Evolutionary conservation across 202 grass and related monocot genomes (phyloP).

Genomic region (Schoenoplectus triqueter): DNA sequence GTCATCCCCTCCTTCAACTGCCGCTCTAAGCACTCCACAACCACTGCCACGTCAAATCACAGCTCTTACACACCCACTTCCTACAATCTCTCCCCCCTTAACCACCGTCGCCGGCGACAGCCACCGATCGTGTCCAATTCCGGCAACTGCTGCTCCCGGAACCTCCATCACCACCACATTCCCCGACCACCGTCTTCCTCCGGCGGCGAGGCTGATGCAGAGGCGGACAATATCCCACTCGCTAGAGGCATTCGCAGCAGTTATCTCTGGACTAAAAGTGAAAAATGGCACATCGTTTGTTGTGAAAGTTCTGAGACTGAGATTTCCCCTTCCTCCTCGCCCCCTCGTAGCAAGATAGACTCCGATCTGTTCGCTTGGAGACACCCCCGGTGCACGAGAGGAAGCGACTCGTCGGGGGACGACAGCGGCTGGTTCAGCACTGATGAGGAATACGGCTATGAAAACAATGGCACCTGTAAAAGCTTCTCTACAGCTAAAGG

Average conservation of each 20-base stretch:
- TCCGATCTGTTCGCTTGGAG: constrained; percentile 32
- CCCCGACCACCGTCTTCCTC: constrained; percentile 2
- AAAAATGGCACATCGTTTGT: constrained; percentile 77
- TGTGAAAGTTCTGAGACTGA: constrained; percentile 30
- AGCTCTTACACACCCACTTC: constrained; percentile 31
- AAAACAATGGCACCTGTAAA: constrained; percentile 14
- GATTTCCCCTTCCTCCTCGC: constrained; percentile 35
- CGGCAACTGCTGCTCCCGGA: constrained; percentile 38
- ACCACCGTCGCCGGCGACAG: background rate
- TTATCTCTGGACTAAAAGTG: constrained; percentile 78
- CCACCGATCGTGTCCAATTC: constrained; percentile 15
- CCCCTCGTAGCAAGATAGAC: constrained; percentile 92
- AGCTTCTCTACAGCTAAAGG: constrained; percentile 19
- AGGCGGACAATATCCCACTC: constrained; percentile 37
- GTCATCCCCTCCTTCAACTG: constrained; percentile 66
- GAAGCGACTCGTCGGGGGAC: constrained; percentile 53
- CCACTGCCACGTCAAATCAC: constrained; percentile 39
- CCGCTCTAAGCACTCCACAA: constrained; percentile 53
- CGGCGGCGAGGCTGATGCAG: constrained; percentile 40
- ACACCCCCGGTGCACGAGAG: constrained; percentile 25
- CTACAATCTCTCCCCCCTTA: constrained; percentile 31
- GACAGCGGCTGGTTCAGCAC: constrained; percentile 75
- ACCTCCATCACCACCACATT: background rate
- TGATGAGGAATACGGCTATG: constrained; percentile 42
- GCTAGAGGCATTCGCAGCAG: constrained; percentile 24